A percentile compares a stretch with the other conserved stretches of the same genome.
These are phyloP conservation scores for Eucalyptus grandis DNA, from an alignment of 345 rosid genomes.

Conservation along the genomic window DNA sequence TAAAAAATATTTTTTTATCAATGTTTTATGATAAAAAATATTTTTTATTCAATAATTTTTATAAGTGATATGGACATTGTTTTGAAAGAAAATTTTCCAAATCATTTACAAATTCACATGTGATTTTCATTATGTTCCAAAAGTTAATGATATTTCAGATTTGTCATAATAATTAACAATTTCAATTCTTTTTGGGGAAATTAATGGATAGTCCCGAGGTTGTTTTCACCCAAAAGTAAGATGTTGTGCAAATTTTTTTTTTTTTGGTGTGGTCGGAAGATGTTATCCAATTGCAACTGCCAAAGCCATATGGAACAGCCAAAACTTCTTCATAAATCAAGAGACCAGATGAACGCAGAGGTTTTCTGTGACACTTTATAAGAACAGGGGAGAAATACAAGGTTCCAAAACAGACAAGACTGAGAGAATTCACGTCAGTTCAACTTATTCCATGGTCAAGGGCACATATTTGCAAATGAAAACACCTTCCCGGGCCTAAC, in stretches of 20 bases:
- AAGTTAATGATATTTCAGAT: background rate
- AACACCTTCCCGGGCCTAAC: background rate
- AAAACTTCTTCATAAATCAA: background rate
- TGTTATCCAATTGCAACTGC: background rate
- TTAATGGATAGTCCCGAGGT: background rate
- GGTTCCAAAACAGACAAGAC: background rate
- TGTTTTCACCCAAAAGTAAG: background rate
- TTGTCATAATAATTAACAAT: background rate
- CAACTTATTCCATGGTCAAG: background rate
- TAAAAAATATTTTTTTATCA: too few relatives aligned
- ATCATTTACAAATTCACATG: background rate
- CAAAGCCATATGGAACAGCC: background rate
- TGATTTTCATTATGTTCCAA: background rate
- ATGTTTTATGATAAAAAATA: too few relatives aligned
- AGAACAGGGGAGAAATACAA: background rate
- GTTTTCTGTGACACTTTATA: background rate
- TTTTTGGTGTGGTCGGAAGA: background rate
- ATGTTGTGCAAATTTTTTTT: background rate
- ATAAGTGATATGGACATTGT: rapidly evolving
- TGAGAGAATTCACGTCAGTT: background rate
- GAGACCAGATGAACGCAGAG: background rate
- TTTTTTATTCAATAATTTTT: too few relatives aligned
- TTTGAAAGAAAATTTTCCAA: too few relatives aligned
- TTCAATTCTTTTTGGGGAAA: background rate
- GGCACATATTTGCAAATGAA: background rate